Conservation (phyloP, 2,329 filamentous ascomycete genomes). For the Samsoniella hepiali region DNA sequence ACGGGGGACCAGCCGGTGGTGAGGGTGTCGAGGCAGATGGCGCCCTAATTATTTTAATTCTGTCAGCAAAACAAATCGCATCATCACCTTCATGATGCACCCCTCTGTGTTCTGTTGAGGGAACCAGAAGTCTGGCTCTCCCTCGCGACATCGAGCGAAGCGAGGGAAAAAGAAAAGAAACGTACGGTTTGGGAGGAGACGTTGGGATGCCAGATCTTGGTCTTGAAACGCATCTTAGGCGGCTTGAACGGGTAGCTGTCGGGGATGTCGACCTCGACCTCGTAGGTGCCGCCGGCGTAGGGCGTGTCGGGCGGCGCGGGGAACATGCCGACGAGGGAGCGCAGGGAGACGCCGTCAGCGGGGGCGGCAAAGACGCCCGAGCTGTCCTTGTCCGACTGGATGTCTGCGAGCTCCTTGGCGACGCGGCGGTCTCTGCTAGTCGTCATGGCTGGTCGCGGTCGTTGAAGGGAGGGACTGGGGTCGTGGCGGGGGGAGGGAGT, state of each 20-base stretch:
- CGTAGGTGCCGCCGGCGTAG: slow-evolving; percentile 81
- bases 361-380: slow-evolving; percentile 73
- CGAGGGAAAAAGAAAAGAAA: slow-evolving; percentile 21
- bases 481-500: too few species aligned
- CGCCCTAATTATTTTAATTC: slow-evolving; percentile 58
- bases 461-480: too few species aligned
- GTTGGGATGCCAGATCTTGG: slow-evolving; percentile 96
- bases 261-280: slow-evolving; percentile 83
- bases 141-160: background rate
- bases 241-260: slow-evolving; percentile 90
- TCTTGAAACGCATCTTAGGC: slow-evolving; percentile 85
- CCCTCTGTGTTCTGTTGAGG: background rate
- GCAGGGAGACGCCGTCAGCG: slow-evolving; percentile 66
- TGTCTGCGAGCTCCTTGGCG: slow-evolving; percentile 73
- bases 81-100: background rate
- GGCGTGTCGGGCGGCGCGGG: slow-evolving; percentile 86
- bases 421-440: slow-evolving; percentile 58
- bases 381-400: slow-evolving; percentile 64
- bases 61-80: background rate
- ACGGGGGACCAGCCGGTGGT: slow-evolving; percentile 91
- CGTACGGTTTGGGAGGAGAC: slow-evolving; percentile 88
- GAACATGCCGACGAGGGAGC: slow-evolving; percentile 79
- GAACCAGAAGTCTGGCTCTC: background rate
- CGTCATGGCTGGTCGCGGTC: slow-evolving; percentile 35
- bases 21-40: slow-evolving; percentile 93